Evolutionary conservation across 805 yeast species (phyloP).

Genomic region (Ogataea chonburiensis): DNA sequence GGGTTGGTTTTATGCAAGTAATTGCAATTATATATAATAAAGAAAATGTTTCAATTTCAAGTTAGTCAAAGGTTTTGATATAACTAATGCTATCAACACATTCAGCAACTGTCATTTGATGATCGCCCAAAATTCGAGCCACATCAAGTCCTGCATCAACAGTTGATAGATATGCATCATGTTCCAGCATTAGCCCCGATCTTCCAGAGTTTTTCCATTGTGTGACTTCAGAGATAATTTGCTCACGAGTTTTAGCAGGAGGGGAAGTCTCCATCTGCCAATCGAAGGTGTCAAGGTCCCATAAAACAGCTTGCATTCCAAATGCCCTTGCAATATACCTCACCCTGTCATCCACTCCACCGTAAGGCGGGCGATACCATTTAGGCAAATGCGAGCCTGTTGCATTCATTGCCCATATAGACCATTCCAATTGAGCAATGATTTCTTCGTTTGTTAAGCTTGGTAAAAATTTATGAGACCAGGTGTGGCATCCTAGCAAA

Average conservation of each 20-base stretch:
- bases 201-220: conserved; percentile 45
- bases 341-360: conserved; percentile 87
- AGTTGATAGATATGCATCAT: conserved; percentile 69
- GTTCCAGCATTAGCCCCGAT: conserved; percentile 79
- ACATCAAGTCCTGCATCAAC: conserved; percentile 68
- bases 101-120: conserved; percentile 75
- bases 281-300: conserved; percentile 92
- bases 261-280: conserved; percentile 69
- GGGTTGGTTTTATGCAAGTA: not conserved
- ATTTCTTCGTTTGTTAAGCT: conserved; percentile 73
- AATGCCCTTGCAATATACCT: conserved; percentile 76
- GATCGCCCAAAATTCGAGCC: conserved; percentile 49
- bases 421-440: conserved; percentile 90
- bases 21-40: conserved; percentile 1
- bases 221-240: conserved; percentile 54
- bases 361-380: conserved; percentile 96
- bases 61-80: conserved; percentile 36
- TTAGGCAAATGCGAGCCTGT: conserved; percentile 84
- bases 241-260: conserved; percentile 43
- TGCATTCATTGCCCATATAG: conserved; percentile 97
- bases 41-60: too few relatives aligned
- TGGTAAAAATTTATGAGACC: conserved; percentile 89
- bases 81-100: conserved; percentile 71
- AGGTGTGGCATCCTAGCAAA: conserved; percentile 82
- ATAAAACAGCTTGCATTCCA: conserved; percentile 82